Percentiles rank a stretch among this genome's conserved stretches.
These are phyloP conservation scores for Neostapfia colusana DNA, from an alignment of 176 grass and related monocot genomes.

Conservation along the genomic window DNA sequence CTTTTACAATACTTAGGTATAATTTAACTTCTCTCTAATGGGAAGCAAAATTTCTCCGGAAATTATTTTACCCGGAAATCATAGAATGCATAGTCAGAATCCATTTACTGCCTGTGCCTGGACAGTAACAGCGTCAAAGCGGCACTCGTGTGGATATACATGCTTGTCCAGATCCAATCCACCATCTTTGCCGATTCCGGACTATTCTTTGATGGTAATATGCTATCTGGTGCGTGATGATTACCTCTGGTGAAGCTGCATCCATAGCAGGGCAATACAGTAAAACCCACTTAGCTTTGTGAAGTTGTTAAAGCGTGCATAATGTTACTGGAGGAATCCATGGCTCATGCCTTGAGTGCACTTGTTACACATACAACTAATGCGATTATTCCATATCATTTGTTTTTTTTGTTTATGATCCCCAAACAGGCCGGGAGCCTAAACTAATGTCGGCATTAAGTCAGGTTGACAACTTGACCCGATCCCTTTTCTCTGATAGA, in stretches of 20 bases:
- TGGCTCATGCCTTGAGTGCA: conserved; percentile 19
- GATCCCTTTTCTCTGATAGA: conserved; percentile 24
- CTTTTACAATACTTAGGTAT: too few species aligned
- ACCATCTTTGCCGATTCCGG: conserved; percentile 11
- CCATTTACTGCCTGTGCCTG: neutral
- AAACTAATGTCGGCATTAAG: conserved; percentile 46
- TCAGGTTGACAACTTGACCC: conserved; percentile 40
- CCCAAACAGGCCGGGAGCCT: conserved; percentile 26
- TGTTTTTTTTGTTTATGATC: conserved; percentile 48
- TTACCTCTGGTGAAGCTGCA: conserved; percentile 35
- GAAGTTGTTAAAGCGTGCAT: conserved; percentile 34
- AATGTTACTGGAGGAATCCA: conserved; percentile 36
- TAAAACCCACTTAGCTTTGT: conserved; percentile 47
- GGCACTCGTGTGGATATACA: neutral
- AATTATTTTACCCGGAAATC: neutral
- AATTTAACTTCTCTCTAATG: too few species aligned
- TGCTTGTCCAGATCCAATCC: conserved; percentile 11
- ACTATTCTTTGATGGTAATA: conserved; percentile 35
- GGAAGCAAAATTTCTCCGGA: neutral
- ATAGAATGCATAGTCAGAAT: neutral
- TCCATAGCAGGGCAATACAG: neutral
- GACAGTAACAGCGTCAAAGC: neutral
- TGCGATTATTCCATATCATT: conserved; percentile 41
- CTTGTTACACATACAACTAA: conserved; percentile 35
- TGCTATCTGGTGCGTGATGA: conserved; percentile 44